These are phyloP conservation scores for Carex pumila DNA, from an alignment of 176 grass and related monocot genomes.

Conservation along the genomic window DNA sequence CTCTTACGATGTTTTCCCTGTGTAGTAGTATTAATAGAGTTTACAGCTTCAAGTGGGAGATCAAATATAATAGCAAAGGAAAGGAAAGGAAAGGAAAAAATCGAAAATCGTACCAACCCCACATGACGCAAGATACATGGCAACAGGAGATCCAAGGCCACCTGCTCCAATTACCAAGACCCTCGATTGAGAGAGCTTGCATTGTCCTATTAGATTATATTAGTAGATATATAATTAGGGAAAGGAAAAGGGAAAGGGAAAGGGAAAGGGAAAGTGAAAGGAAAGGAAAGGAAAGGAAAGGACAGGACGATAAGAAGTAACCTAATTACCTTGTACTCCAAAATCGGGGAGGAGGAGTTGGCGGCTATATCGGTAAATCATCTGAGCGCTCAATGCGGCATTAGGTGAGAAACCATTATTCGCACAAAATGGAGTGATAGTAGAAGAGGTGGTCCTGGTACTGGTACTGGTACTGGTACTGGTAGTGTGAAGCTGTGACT, in stretches of 20 bases:
- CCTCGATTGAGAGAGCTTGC: constrained; percentile 57
- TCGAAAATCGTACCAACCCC: constrained; percentile 67
- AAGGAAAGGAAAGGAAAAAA: no score
- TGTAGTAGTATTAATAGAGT: neutral
- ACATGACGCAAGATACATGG: constrained; percentile 71
- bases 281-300: no score
- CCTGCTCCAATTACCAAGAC: constrained; percentile 88
- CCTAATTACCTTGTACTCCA: constrained; percentile 40
- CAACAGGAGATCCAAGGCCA: constrained; percentile 77
- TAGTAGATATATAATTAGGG: no score
- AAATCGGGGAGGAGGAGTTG: constrained; percentile 89
- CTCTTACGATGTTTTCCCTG: neutral
- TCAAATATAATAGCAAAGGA: neutral
- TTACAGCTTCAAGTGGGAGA: neutral
- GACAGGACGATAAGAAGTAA: no score
- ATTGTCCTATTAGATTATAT: constrained; percentile 35
- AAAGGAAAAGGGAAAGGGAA: no score
- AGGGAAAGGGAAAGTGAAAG: no score
- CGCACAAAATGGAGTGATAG: neutral
- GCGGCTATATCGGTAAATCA: constrained; percentile 82
- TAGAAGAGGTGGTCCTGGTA: neutral
- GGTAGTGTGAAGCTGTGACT: constrained; percentile 31
- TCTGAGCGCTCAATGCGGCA: constrained; percentile 37
- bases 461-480: neutral
- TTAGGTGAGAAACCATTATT: constrained; percentile 14